Conservation (phyloP, 2,329 filamentous ascomycete species). For the Colletotrichum sp. region DNA sequence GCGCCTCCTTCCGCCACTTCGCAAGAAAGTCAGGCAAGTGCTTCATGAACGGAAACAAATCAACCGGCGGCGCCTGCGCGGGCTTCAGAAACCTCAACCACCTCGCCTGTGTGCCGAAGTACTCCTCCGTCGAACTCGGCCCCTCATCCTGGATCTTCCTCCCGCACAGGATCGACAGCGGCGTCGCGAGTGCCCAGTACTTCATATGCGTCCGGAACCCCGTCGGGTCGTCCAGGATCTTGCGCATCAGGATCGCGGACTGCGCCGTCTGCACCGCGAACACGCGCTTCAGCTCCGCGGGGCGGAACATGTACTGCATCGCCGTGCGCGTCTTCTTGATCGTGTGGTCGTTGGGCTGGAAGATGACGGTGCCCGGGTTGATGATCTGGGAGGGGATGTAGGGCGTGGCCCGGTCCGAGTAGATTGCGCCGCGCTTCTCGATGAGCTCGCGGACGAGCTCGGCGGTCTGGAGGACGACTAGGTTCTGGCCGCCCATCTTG, state of each 20-base stretch:
- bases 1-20: conserved; percentile 51
- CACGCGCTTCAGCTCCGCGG: conserved; percentile 22
- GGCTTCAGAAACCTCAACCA: conserved; percentile 29
- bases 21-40: conserved; percentile 48
- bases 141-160: conserved; percentile 20
- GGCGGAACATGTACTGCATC: conserved; percentile 26
- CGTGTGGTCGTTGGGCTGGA: conserved; percentile 2
- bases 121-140: conserved; percentile 16
- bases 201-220: conserved; percentile 22
- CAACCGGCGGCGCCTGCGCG: conserved; percentile 29
- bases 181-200: conserved; percentile 28
- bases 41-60: conserved; percentile 33
- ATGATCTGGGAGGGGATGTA: conserved; percentile 29
- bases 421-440: conserved; percentile 39
- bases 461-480: conserved; percentile 38
- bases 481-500: conserved; percentile 32
- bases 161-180: conserved; percentile 28
- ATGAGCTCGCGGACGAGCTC: conserved; percentile 39
- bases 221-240: conserved; percentile 21
- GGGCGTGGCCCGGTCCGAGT: conserved; percentile 40
- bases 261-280: conserved; percentile 25
- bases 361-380: conserved; percentile 19
- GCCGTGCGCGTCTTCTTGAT: conserved; percentile 7
- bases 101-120: conserved; percentile 26
- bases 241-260: conserved; percentile 21